These are phyloP conservation scores for Aspergillus aculeatinus DNA, from an alignment of 2,329 filamentous ascomycete genomes.

Conservation along the genomic window DNA sequence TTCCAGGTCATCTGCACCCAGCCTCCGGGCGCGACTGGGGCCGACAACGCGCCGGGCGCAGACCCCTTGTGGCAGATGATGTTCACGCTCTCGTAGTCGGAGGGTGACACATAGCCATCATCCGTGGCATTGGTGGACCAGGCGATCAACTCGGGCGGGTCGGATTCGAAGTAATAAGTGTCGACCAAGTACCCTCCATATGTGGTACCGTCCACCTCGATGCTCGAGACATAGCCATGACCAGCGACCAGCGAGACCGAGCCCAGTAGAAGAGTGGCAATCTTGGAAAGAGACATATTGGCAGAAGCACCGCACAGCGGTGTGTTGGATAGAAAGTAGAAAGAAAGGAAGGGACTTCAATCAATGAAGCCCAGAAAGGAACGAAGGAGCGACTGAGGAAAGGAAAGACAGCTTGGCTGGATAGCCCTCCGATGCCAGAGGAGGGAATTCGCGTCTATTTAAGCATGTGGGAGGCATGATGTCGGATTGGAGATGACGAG, in stretches of 20 bases:
- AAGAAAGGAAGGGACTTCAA: constrained; percentile 5
- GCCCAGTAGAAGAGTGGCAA: constrained; percentile 17
- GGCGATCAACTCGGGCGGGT: constrained; percentile 46
- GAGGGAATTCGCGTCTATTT: not conserved
- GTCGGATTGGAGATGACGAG: not conserved
- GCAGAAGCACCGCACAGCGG: not conserved
- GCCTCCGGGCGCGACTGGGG: constrained; percentile 57
- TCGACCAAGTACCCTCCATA: constrained; percentile 43
- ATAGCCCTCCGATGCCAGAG: not conserved
- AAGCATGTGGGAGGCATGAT: not conserved
- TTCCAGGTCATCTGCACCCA: constrained; percentile 60
- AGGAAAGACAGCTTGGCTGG: not conserved
- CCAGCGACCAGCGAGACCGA: constrained; percentile 29
- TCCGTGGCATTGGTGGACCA: constrained; percentile 55
- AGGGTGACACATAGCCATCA: constrained; percentile 52
- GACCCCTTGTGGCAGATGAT: constrained; percentile 62
- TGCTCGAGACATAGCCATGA: constrained; percentile 36
- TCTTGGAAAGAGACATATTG: constrained; percentile 10
- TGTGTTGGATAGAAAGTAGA: not conserved
- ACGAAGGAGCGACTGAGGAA: not conserved
- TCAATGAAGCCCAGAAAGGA: constrained; percentile 4
- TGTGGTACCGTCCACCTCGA: constrained; percentile 37
- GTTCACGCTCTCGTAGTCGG: constrained; percentile 43
- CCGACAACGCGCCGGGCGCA: constrained; percentile 49
- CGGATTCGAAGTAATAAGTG: constrained; percentile 29